Evolutionary conservation across 352 stramenopile species (phyloP).

Genomic region (Pythium utonaiense): DNA sequence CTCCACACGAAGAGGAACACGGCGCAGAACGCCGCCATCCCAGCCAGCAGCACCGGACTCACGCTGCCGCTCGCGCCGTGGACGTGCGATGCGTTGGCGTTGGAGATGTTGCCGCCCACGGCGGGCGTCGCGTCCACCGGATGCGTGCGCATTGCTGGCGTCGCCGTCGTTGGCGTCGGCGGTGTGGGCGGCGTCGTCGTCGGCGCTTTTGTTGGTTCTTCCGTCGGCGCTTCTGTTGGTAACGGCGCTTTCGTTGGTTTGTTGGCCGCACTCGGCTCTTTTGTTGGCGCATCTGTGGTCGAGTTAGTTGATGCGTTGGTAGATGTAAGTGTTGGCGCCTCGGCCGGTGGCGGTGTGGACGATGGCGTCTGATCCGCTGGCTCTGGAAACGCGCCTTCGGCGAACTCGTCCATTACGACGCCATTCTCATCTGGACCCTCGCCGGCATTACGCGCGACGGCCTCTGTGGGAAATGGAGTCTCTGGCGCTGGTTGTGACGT

Average conservation of each 20-base stretch:
- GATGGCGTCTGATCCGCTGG: constrained; percentile 1
- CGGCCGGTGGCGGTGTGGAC: background rate
- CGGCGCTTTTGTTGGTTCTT: background rate
- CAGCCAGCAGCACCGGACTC: constrained; percentile 8
- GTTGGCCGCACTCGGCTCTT: no score
- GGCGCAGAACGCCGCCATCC: constrained; percentile 12
- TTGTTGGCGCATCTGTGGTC: no score
- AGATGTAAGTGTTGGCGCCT: background rate
- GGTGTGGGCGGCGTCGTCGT: constrained; percentile 2
- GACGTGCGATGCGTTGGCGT: constrained; percentile 2
- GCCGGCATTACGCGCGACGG: background rate
- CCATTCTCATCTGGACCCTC: background rate
- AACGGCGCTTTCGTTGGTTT: background rate
- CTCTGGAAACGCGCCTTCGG: constrained; percentile 3
- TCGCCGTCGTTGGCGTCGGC: constrained; percentile 5
- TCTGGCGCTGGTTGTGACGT: background rate
- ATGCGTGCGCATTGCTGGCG: background rate
- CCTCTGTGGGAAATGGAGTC: background rate
- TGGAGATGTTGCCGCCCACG: constrained; percentile 7
- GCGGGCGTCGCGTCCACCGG: constrained; percentile 5
- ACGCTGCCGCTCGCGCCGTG: constrained; percentile 6
- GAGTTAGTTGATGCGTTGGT: no score
- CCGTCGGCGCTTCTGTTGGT: background rate
- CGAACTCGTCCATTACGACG: background rate
- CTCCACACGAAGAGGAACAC: constrained; percentile 22